Percentiles rank a stretch among this genome's conserved stretches.
Evolutionary conservation across 2,329 filamentous ascomycete genomes (phyloP).

Genomic region (Fusarium sp.): DNA sequence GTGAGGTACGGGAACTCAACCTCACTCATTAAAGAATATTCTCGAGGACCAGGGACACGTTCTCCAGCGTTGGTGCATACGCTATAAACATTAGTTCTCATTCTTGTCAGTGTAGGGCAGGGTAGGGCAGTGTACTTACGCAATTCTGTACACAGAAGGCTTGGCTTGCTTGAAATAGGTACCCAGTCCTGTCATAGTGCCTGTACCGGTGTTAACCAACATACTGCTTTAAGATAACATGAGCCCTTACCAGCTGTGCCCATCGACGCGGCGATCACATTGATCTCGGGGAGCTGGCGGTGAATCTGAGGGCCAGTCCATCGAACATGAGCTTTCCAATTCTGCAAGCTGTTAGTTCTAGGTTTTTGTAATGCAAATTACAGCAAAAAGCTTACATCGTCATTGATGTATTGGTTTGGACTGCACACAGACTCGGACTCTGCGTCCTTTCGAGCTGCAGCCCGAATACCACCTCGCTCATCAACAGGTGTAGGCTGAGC

Average conservation of each 20-base stretch:
- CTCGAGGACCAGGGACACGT: constrained; percentile 65
- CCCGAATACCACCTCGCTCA: constrained; percentile 45
- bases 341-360: constrained; percentile 44
- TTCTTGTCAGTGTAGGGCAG: no score
- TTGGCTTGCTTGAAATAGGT: constrained; percentile 61
- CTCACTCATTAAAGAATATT: constrained; percentile 59
- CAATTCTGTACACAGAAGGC: constrained; percentile 55
- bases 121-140: constrained; percentile 33
- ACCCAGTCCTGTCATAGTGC: constrained; percentile 59
- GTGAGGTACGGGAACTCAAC: constrained; percentile 66
- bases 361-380: neutral
- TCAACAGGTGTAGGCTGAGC: constrained; percentile 47
- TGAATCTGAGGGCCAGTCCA: constrained; percentile 69
- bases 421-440: constrained; percentile 44
- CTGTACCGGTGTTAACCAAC: constrained; percentile 20
- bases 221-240: neutral
- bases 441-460: constrained; percentile 42
- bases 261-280: constrained; percentile 64
- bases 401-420: constrained; percentile 49
- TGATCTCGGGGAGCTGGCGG: constrained; percentile 64
- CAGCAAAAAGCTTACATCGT: constrained; percentile 34
- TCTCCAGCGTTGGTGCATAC: constrained; percentile 67
- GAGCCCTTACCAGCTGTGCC: constrained; percentile 53
- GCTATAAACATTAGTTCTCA: constrained; percentile 43
- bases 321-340: constrained; percentile 63